Evolutionary conservation across 495 filamentous ascomycete genomes (phyloP).

Genomic region (Schizothecium vesticola): DNA sequence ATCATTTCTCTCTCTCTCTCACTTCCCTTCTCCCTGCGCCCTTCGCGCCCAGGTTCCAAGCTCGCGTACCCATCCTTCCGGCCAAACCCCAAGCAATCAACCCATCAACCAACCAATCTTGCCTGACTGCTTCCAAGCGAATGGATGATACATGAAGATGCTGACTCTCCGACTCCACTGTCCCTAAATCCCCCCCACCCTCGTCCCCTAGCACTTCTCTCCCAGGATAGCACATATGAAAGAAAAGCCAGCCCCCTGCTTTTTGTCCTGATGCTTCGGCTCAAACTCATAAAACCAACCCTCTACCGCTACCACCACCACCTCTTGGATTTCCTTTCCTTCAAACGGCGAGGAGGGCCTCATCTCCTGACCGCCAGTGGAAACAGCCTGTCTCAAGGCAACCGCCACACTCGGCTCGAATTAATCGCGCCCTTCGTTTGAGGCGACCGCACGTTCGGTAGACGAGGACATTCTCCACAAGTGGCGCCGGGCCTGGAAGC

Average conservation of each 20-base stretch:
- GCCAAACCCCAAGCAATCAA: background rate
- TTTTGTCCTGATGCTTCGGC: background rate
- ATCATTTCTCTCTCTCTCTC: background rate
- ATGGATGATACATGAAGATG: background rate
- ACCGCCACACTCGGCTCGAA: background rate
- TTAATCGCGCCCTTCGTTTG: background rate
- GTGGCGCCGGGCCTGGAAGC: background rate
- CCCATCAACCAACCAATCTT: background rate
- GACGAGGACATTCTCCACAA: background rate
- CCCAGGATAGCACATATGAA: background rate
- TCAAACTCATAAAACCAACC: background rate
- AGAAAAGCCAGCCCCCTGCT: background rate
- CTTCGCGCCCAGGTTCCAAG: background rate
- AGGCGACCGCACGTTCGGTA: background rate
- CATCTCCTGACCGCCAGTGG: background rate
- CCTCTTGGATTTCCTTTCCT: background rate
- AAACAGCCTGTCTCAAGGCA: background rate
- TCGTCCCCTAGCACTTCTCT: background rate
- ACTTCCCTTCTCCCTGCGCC: background rate
- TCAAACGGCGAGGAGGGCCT: background rate
- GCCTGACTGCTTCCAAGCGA: background rate
- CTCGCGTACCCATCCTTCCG: background rate
- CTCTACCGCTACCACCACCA: background rate
- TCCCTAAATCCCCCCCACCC: background rate
- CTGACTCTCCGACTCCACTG: background rate